Percentiles rank a stretch among this genome's conserved stretches.
These are phyloP conservation scores for Tritrichomonas foetus DNA, from an alignment of 208 protist species.

Conservation along the genomic window DNA sequence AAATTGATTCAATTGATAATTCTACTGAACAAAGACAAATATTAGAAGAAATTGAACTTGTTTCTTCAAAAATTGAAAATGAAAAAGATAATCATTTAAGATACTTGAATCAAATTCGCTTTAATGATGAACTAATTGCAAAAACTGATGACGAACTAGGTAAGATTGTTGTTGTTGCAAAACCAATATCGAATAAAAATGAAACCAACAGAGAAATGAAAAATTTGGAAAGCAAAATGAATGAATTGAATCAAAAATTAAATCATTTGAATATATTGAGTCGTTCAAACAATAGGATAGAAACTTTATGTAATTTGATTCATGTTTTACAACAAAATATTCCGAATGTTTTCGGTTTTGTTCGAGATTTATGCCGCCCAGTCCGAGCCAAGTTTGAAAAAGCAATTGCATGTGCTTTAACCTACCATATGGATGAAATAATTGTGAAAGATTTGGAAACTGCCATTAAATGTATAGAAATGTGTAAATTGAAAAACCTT, in stretches of 20 bases:
- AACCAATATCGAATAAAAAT: background rate
- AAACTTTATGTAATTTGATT: background rate
- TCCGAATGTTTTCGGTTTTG: background rate
- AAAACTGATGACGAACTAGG: background rate
- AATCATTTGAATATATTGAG: background rate
- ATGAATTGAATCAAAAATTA: background rate
- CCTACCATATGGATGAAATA: background rate
- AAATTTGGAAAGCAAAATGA: background rate
- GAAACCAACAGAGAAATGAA: background rate
- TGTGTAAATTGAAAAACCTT: background rate
- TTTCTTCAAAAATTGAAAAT: background rate
- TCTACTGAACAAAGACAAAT: background rate
- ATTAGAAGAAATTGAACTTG: background rate
- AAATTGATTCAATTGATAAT: background rate
- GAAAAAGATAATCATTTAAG: background rate
- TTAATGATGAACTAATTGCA: background rate
- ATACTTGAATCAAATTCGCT: background rate
- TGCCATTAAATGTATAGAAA: background rate
- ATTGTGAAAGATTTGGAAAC: background rate
- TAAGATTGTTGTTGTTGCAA: background rate
- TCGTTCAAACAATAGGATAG: background rate
- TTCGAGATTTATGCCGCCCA: background rate
- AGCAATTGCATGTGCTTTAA: background rate
- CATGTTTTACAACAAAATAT: background rate
- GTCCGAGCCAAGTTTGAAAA: background rate